Evolutionary conservation across 2,329 filamentous ascomycete genomes (phyloP).

Genomic region (Verticillium albo-atrum): DNA sequence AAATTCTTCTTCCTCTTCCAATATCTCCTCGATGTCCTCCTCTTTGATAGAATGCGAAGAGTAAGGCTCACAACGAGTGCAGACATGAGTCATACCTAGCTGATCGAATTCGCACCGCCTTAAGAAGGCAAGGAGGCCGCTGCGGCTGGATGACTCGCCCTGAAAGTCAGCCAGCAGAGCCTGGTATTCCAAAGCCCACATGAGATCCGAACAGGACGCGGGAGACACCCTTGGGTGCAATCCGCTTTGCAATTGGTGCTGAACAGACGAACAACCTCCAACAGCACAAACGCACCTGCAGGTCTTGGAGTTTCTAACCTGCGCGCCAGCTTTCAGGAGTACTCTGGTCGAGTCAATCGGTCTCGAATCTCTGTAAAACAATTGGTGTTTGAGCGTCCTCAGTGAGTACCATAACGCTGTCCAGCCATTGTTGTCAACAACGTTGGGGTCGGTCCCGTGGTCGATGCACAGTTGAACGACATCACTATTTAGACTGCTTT

Average conservation of each 20-base stretch:
- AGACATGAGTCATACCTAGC: background rate
- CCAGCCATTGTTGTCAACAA: background rate
- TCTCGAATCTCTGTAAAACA: no score
- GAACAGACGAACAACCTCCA: no score
- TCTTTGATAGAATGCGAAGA: background rate
- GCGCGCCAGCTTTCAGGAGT: no score
- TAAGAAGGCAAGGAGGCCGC: background rate
- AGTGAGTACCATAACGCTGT: no score
- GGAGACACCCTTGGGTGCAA: no score
- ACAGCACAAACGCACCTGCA: no score
- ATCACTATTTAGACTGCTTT: background rate
- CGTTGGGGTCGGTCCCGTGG: background rate
- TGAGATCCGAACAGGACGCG: no score
- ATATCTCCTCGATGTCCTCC: background rate
- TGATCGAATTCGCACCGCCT: background rate
- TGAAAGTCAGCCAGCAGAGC: background rate
- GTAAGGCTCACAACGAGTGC: background rate
- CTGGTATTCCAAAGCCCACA: background rate
- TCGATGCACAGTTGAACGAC: background rate
- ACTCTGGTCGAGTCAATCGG: no score
- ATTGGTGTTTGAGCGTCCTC: no score
- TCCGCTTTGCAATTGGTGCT: no score
- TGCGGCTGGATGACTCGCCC: background rate
- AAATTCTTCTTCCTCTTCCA: background rate
- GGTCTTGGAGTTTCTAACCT: no score